A percentile compares a stretch with the other conserved stretches of the same genome.
phyloP scores from a whole-genome alignment of 495 filamentous ascomycete genomes.

The Thozetella sp. region DNA sequence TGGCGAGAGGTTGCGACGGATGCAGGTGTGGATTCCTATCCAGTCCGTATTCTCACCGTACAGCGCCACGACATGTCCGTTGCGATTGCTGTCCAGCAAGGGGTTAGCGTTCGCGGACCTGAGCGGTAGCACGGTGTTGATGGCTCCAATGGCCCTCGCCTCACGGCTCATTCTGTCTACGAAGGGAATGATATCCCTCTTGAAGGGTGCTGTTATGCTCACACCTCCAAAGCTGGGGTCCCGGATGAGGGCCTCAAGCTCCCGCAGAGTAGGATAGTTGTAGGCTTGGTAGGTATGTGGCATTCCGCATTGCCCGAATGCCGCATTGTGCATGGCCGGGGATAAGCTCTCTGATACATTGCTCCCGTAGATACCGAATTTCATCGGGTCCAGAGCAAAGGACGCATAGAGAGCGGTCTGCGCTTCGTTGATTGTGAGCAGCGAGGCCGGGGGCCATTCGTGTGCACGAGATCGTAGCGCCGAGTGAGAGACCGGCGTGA shows the following conservation, averaged over 20 bases:
- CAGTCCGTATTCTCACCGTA: constrained; percentile 83
- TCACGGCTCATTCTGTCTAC: constrained; percentile 68
- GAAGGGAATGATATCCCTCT: constrained; percentile 65
- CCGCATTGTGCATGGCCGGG: constrained; percentile 76
- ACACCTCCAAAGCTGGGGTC: constrained; percentile 70
- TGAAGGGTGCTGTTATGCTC: constrained; percentile 72
- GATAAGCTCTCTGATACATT: constrained; percentile 71
- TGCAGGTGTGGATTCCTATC: constrained; percentile 66
- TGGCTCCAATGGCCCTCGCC: constrained; percentile 72
- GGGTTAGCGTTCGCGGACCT: constrained; percentile 59
- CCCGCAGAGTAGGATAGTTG: constrained; percentile 58
- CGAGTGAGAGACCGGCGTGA: constrained; percentile 65
- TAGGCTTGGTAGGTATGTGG: constrained; percentile 64
- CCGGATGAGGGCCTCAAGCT: constrained; percentile 57
- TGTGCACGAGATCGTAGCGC: constrained; percentile 33
- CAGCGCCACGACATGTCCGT: constrained; percentile 63
- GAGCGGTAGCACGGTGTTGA: constrained; percentile 74
- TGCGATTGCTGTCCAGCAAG: constrained; percentile 59
- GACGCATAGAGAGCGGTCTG: constrained; percentile 57
- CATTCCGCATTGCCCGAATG: constrained; percentile 66
- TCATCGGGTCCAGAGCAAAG: constrained; percentile 58
- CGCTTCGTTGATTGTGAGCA: constrained; percentile 53
- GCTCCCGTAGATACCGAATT: constrained; percentile 71
- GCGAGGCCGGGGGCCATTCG: constrained; percentile 4
- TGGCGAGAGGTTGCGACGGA: constrained; percentile 71